Conservation (phyloP, 345 rosid genomes). For the Limnanthes douglasii region DNA sequence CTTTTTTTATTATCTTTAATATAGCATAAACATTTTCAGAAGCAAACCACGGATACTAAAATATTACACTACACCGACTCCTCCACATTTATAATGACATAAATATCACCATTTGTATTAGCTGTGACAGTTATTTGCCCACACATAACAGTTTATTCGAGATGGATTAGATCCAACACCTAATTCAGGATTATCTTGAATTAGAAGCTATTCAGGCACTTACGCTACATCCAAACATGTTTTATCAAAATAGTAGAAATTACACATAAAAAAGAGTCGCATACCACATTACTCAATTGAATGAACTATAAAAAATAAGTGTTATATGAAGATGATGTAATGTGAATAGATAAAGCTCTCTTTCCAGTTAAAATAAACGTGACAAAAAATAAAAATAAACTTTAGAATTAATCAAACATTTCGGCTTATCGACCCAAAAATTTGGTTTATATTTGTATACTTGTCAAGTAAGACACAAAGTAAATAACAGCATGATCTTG, state of each 20-base stretch:
- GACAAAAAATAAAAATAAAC: neutral
- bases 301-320: constrained; percentile 64
- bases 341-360: constrained; percentile 76
- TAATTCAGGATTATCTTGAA: neutral
- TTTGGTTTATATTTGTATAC: too few relatives aligned
- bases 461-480: too few relatives aligned
- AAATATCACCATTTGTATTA: constrained; percentile 82
- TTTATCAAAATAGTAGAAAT: neutral
- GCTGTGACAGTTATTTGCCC: constrained; percentile 87
- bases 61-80: constrained; percentile 21
- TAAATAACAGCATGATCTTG: too few relatives aligned
- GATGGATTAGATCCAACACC: constrained; percentile 20
- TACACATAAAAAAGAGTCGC: neutral
- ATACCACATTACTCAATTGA: constrained; percentile 50
- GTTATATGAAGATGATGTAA: constrained; percentile 96
- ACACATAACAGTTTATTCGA: constrained; percentile 76
- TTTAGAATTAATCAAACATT: too few relatives aligned
- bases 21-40: constrained; percentile 19
- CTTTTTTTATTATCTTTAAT: constrained; percentile 17
- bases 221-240: neutral
- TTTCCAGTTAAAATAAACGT: constrained; percentile 27
- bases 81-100: constrained; percentile 34
- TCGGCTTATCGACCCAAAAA: too few relatives aligned
- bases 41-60: constrained; percentile 19
- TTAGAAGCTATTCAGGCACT: neutral